Percentiles rank a stretch among this genome's conserved stretches.
Conservation (phyloP, 192 early-diverging fungal species). For the Podila verticillata region DNA sequence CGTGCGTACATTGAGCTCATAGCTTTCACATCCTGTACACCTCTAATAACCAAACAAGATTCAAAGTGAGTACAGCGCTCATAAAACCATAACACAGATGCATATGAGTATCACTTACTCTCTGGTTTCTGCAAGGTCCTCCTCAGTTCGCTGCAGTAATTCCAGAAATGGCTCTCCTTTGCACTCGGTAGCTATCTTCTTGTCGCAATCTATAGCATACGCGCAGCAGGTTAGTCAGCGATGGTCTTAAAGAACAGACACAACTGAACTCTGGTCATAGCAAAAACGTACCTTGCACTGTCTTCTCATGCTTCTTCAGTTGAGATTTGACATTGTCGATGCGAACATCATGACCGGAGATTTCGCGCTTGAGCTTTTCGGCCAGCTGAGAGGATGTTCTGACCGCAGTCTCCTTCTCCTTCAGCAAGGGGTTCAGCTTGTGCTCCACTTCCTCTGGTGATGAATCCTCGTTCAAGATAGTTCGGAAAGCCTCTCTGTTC, state of each 20-base stretch:
- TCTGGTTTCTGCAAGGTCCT: slow-evolving; percentile 52
- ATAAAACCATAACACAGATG: neutral
- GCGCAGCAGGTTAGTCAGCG: neutral
- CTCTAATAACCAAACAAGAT: slow-evolving; percentile 2
- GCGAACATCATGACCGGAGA: slow-evolving; percentile 8
- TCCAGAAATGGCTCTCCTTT: slow-evolving; percentile 14
- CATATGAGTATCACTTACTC: slow-evolving; percentile 30
- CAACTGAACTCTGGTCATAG: neutral
- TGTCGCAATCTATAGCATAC: slow-evolving; percentile 12
- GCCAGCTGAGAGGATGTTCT: slow-evolving; percentile 36
- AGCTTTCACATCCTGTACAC: slow-evolving; percentile 37
- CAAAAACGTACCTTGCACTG: slow-evolving; percentile 57
- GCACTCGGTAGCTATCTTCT: slow-evolving; percentile 14
- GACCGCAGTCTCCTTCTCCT: slow-evolving; percentile 55
- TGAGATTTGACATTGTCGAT: slow-evolving; percentile 14
- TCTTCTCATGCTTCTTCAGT: slow-evolving; percentile 18
- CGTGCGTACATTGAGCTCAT: slow-evolving; percentile 68
- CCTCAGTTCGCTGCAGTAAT: slow-evolving; percentile 33
- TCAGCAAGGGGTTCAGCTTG: slow-evolving; percentile 50
- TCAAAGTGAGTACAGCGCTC: neutral
- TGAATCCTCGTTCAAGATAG: neutral
- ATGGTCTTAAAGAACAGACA: neutral
- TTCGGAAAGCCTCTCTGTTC: slow-evolving; percentile 7
- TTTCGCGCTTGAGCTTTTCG: slow-evolving; percentile 19
- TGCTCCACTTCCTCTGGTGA: slow-evolving; percentile 23